Percentiles rank a stretch among this genome's conserved stretches.
Conservation (phyloP, 306 rosid genomes). For the Prunus dulcis region DNA sequence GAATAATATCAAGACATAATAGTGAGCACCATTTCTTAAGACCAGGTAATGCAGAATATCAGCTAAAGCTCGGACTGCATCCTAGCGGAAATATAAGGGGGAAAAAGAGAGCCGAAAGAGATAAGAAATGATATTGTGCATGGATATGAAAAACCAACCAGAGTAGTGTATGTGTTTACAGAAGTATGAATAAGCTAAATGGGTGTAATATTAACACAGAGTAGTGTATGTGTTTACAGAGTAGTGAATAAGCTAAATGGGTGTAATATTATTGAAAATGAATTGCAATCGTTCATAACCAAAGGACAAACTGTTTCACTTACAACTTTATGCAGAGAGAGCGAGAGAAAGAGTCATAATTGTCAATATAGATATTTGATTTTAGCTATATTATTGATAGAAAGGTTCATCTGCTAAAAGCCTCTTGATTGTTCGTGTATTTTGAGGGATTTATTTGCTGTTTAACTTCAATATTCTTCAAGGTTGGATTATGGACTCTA, state of each 20-base stretch:
- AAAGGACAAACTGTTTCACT: not conserved
- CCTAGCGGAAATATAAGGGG: not conserved
- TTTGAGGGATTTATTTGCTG: too few species aligned
- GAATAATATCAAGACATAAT: not conserved
- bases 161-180: not conserved
- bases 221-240: not conserved
- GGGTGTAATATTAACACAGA: not conserved
- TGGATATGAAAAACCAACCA: not conserved
- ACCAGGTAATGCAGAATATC: not conserved
- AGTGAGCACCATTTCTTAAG: not conserved
- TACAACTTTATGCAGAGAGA: not conserved
- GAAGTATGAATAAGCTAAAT: not conserved
- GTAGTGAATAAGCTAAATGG: not conserved
- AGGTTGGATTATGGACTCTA: too few species aligned
- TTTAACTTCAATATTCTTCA: too few species aligned
- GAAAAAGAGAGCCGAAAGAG: not conserved
- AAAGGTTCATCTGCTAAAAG: too few species aligned
- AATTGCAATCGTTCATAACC: not conserved
- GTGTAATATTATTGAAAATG: not conserved
- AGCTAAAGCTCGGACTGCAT: not conserved
- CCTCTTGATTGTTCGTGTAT: too few species aligned
- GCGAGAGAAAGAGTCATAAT: not conserved
- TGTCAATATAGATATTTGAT: not conserved
- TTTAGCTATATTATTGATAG: not conserved
- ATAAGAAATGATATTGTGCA: not conserved